Percentiles rank a stretch among this genome's conserved stretches.
Evolutionary conservation across 495 filamentous ascomycete species (phyloP).

Genomic region (Penicillium bovifimosum): DNA sequence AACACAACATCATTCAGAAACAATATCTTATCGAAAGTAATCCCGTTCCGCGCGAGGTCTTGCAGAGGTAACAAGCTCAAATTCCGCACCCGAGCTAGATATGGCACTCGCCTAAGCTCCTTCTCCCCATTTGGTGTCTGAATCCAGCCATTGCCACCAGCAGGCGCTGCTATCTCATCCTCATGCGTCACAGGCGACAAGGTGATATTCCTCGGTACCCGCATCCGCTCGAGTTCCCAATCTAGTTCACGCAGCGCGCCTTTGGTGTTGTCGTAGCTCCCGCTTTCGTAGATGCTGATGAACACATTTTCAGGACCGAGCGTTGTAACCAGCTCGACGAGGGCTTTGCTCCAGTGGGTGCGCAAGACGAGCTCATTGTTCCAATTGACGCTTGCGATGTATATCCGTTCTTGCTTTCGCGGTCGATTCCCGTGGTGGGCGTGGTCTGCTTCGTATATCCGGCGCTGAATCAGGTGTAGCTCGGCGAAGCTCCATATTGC

Average conservation of each 20-base stretch:
- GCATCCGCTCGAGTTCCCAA: constrained; percentile 42
- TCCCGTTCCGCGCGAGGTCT: constrained; percentile 39
- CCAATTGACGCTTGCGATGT: constrained; percentile 64
- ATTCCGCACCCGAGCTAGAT: constrained; percentile 61
- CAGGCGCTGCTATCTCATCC: constrained; percentile 43
- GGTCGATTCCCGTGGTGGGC: constrained; percentile 12
- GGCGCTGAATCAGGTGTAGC: constrained; percentile 19
- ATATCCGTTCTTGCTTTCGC: constrained; percentile 44
- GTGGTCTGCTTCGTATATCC: constrained; percentile 14
- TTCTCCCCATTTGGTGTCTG: constrained; percentile 42
- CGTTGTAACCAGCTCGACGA: constrained; percentile 49
- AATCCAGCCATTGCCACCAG: constrained; percentile 52
- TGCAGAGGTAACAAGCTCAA: constrained; percentile 42
- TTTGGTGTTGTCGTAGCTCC: constrained; percentile 67
- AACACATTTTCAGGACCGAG: constrained; percentile 64
- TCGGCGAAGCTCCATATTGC: constrained; percentile 22
- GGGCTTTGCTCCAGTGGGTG: constrained; percentile 54
- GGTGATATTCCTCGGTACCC: constrained; percentile 49
- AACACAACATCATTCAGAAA: constrained; percentile 78
- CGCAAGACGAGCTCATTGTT: constrained; percentile 62
- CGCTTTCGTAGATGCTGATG: constrained; percentile 65
- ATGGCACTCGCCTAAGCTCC: constrained; percentile 63
- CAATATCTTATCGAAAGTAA: constrained; percentile 60
- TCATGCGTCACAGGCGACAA: constrained; percentile 50
- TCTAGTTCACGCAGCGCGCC: constrained; percentile 57